Conservation (phyloP, 352 stramenopile species). For the Phytophthora colocasiae region DNA sequence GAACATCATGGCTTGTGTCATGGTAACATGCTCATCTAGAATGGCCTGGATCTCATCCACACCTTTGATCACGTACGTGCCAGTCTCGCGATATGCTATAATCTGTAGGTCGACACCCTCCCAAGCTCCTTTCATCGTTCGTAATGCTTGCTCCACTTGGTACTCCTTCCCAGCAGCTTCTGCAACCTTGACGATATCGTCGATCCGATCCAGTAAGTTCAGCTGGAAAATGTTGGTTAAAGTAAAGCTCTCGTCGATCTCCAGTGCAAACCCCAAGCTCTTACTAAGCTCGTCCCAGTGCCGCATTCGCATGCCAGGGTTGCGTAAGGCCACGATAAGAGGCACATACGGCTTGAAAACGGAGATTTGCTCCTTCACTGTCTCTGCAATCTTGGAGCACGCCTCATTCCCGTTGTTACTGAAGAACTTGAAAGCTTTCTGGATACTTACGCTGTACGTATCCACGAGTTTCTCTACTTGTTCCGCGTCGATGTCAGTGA, state of each 20-base stretch:
- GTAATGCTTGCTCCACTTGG: conserved; percentile 93
- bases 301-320: conserved; percentile 93
- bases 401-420: conserved; percentile 84
- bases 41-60: conserved; percentile 95
- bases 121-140: conserved; percentile 94
- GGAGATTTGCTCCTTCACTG: conserved; percentile 93
- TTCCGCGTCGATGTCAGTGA: conserved; percentile 92
- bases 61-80: conserved; percentile 95
- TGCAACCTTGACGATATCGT: conserved; percentile 92
- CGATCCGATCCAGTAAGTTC: conserved; percentile 86
- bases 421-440: conserved; percentile 95
- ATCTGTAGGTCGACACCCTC: conserved; percentile 92
- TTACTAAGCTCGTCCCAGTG: conserved; percentile 94
- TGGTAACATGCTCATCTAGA: conserved; percentile 96
- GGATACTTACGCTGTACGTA: conserved; percentile 85
- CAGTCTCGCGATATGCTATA: conserved; percentile 92
- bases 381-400: conserved; percentile 91
- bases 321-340: conserved; percentile 91
- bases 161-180: conserved; percentile 96
- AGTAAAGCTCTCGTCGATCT: conserved; percentile 91
- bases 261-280: conserved; percentile 73
- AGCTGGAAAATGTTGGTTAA: conserved; percentile 88
- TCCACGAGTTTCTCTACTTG: conserved; percentile 92
- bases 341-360: conserved; percentile 95
- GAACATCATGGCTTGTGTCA: conserved; percentile 97